These are phyloP conservation scores for Clausena lansium DNA, from an alignment of 345 rosid species.

Conservation along the genomic window DNA sequence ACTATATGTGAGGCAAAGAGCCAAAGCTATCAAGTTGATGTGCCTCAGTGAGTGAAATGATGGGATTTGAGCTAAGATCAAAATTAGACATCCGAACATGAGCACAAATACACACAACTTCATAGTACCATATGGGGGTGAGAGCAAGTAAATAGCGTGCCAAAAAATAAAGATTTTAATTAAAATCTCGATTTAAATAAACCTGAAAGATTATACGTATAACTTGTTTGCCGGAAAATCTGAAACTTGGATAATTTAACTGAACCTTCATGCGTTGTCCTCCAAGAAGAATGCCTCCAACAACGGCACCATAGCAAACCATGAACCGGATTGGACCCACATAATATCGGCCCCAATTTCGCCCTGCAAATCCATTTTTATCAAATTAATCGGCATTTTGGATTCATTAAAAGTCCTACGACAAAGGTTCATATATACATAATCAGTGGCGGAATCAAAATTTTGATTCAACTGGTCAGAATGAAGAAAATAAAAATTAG, in stretches of 20 bases:
- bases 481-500: too few relatives aligned
- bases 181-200: not conserved
- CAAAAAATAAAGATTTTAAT: not conserved
- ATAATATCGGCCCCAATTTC: conserved; percentile 71
- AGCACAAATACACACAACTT: conserved; percentile 72
- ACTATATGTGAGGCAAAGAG: conserved; percentile 68
- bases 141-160: conserved; percentile 65
- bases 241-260: not conserved
- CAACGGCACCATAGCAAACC: conserved; percentile 79
- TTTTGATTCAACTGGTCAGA: too few relatives aligned
- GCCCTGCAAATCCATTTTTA: conserved; percentile 43
- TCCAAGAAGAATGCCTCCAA: conserved; percentile 67
- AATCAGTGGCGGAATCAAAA: too few relatives aligned
- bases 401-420: too few relatives aligned
- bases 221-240: too few relatives aligned
- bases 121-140: conserved; percentile 53
- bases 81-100: conserved; percentile 66
- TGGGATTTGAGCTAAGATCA: conserved; percentile 77
- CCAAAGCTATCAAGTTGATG: conserved; percentile 58
- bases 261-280: conserved; percentile 76
- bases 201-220: not conserved
- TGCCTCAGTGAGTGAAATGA: conserved; percentile 60
- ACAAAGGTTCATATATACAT: too few relatives aligned
- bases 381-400: too few relatives aligned
- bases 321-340: conserved; percentile 87